Evolutionary conservation across 148 eudicot species (phyloP), one percentile per base, ranked within the genome.

Genomic region (Chenopodium album): DNA sequence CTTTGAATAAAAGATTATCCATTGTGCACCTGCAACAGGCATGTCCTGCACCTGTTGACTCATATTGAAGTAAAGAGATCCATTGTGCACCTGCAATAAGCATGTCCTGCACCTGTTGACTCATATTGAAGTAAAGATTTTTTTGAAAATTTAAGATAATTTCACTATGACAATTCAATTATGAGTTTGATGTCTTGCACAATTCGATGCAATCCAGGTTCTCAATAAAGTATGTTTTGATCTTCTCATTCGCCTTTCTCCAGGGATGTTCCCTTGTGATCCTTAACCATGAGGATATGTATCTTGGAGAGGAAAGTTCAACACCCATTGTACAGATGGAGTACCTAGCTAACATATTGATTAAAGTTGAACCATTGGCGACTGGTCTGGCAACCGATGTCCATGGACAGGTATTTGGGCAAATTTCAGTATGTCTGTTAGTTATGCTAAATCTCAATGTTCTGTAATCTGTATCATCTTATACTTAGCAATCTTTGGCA

Each of bases 341-440:
- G 87, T 89, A 92, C 87, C 87, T 90, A 41, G 92, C 92, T 22
- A 86, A 91, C 75, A 82, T 91, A 71, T 81, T 92, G 60, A 83
- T 95, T 44, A 95, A 92, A 80, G 96, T 87, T 52, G 92, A 92
- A 77, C 98, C 98, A 48, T 85, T 95, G 80, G 91, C 93, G 52
- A 91, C 97, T 78, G 98, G 98, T 74, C 78, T 92, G 78, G 98
- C 98, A 66, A 65, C 90, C 79, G 98, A 95, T 84, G 97, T 95
- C 75, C 98, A 95, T 86, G 98, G 98, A 69, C 98, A 93, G 98
- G 98, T 93, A 89, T 59, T 29, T 79, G 22, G 14, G 14, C 22
- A 32, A 16, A 68, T 10, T 69, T 26, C 59, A 7, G 75, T 23
- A n/a, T 22, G 9, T 68, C 64, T 48, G 41, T 52, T 26, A 2